Evolutionary conservation across 2,329 filamentous ascomycete genomes (phyloP), one percentile per base, ranked within the genome.

Genomic region (Akanthomyces muscarius): DNA sequence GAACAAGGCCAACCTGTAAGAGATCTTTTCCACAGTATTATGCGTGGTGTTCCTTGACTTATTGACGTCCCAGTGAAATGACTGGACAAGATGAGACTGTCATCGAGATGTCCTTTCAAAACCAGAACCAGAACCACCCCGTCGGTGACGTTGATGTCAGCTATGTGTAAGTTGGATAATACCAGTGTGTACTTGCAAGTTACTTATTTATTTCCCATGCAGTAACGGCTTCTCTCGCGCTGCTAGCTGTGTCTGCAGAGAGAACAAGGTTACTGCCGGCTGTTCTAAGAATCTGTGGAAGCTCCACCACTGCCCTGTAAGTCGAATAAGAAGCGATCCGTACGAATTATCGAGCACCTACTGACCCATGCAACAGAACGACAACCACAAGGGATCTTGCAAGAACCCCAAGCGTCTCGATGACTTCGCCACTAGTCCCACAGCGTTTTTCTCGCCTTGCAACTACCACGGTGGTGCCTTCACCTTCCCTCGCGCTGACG

Each of bases 391-490:
- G 23, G 54, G 54, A 11, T 56, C 54, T 30, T 56, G 54, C 41
- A 45, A 33, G 25, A 56, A 56, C 54, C 38, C 38, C 21, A 56
- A 45, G 41, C 54, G 54, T 11, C 18, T 18, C 7, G 41, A 45
- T 11, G 36, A 44, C 38, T 28, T 28, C 44, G 54, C 54, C 36
- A 56, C 54, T 5, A 56, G 54, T 21, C 36, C 54, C 28, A 45
- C 41, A 7, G 54, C 47, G 38, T 56, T 56, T 23, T 56, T 56
- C 54, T 44, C 36, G 5, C 54, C 54, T n/a, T 56, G 54, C 54
- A 45, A 42, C 54, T 56, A 18, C 25, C 54, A 56, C 25, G 54
- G 54, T 8, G 54, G 54, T 33, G 54, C 54, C 41, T 56, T 56
- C 16, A 56, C 54, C 14, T 56, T 25, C 38, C 54, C 54, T 5